Evolutionary conservation across 1,139 yeast genomes (phyloP).

Genomic region (Hanseniaspora sp.): DNA sequence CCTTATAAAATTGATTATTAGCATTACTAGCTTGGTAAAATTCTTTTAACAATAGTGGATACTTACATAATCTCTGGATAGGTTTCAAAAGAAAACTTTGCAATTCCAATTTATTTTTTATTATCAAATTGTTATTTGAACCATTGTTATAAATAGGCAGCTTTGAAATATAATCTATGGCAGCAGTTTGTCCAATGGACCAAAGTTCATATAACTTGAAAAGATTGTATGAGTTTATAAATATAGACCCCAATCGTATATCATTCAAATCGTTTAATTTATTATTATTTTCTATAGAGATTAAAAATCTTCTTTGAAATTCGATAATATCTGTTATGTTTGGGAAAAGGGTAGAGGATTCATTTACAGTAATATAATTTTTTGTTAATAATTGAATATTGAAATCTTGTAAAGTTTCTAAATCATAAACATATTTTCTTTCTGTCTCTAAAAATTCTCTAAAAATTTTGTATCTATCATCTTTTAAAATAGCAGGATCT

Average conservation of each 20-base stretch:
- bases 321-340: slow-evolving; percentile 74
- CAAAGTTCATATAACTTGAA: slow-evolving; percentile 84
- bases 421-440: slow-evolving; percentile 81
- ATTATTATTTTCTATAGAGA: slow-evolving; percentile 82
- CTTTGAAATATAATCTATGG: slow-evolving; percentile 64
- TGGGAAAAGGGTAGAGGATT: slow-evolving; percentile 75
- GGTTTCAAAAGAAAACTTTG: slow-evolving; percentile 88
- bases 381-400: slow-evolving; percentile 54
- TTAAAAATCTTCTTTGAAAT: slow-evolving; percentile 79
- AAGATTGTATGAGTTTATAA: slow-evolving; percentile 71
- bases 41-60: slow-evolving; percentile 72
- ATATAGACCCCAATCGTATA: slow-evolving; percentile 81
- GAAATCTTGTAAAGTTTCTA: slow-evolving; percentile 61
- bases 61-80: slow-evolving; percentile 85
- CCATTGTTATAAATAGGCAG: slow-evolving; percentile 37
- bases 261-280: slow-evolving; percentile 52
- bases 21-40: slow-evolving; percentile 53
- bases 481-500: slow-evolving; percentile 1
- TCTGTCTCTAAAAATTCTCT: slow-evolving; percentile 81
- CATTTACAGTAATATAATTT: slow-evolving; percentile 66
- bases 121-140: slow-evolving; percentile 33
- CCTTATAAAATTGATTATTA: slow-evolving; percentile 50
- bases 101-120: slow-evolving; percentile 80
- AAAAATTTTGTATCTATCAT: slow-evolving; percentile 44
- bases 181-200: slow-evolving; percentile 77